These are phyloP conservation scores for Pythium guiyangense DNA, from an alignment of 352 stramenopile species.

Conservation along the genomic window DNA sequence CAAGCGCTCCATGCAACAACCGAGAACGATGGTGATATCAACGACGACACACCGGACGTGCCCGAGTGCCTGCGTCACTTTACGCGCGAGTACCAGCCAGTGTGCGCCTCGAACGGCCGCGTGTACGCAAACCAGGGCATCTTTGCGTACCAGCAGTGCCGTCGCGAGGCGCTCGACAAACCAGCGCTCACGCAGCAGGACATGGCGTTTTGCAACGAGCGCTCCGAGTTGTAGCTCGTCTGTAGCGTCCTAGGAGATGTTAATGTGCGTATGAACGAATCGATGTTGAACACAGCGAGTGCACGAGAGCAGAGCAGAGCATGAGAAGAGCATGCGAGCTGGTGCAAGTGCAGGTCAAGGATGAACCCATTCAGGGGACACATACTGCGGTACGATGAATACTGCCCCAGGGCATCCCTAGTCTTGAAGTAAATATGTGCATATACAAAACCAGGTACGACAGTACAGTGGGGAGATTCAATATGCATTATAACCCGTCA, in stretches of 20 bases:
- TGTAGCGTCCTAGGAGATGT: neutral
- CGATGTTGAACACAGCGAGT: too few species aligned
- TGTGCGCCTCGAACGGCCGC: conserved; percentile 55
- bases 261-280: neutral
- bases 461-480: too few species aligned
- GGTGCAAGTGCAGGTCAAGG: too few species aligned
- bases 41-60: conserved; percentile 10
- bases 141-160: conserved; percentile 51
- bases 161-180: conserved; percentile 23
- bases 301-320: too few species aligned
- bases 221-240: conserved; percentile 15
- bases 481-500: too few species aligned
- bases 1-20: neutral
- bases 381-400: too few species aligned
- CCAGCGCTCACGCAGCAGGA: conserved; percentile 27
- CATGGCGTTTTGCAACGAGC: conserved; percentile 39
- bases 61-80: conserved; percentile 35
- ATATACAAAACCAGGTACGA: too few species aligned
- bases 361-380: too few species aligned
- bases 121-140: conserved; percentile 51
- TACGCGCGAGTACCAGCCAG: conserved; percentile 39
- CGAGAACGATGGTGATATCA: too few species aligned
- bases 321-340: too few species aligned
- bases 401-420: too few species aligned
- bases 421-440: too few species aligned